phyloP scores from a whole-genome alignment of 352 stramenopile genomes.

The Pilasporangium apinafurcum region DNA sequence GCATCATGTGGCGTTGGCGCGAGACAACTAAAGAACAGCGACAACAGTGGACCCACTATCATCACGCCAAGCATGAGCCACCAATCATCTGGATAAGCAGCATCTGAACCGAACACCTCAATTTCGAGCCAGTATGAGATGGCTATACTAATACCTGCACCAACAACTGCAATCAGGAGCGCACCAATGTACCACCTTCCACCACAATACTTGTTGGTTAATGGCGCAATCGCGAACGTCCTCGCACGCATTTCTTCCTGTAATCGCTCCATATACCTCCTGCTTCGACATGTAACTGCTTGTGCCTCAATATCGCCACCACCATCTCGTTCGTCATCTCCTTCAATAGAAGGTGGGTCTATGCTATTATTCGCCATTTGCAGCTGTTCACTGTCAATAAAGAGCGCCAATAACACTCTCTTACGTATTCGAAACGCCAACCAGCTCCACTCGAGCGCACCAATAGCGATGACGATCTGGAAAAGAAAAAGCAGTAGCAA shows the following conservation, averaged over 20 bases:
- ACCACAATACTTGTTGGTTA: conserved; percentile 19
- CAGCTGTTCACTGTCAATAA: neutral
- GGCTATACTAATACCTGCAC: conserved; percentile 7
- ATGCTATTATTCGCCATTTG: neutral
- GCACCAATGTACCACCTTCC: conserved; percentile 20
- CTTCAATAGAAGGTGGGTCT: too few relatives aligned
- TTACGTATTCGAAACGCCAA: conserved; percentile 37
- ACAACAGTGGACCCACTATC: conserved; percentile 15
- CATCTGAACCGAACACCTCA: conserved; percentile 12
- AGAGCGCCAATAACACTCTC: conserved; percentile 30
- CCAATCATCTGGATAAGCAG: conserved; percentile 13
- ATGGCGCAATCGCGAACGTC: conserved; percentile 13
- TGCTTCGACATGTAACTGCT: neutral
- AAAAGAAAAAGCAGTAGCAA: conserved; percentile 35
- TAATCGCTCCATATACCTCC: neutral
- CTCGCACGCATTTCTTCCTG: conserved; percentile 6
- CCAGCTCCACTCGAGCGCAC: conserved; percentile 44
- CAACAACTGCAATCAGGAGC: conserved; percentile 14
- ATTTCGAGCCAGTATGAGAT: conserved; percentile 18
- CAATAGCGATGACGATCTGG: conserved; percentile 26
- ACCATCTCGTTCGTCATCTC: neutral
- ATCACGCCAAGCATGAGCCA: conserved; percentile 29
- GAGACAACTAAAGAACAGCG: conserved; percentile 26
- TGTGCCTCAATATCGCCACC: neutral
- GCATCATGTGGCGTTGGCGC: conserved; percentile 26